Base-by-base conservation (phyloP, 345 rosid genomes). In the Fremontodendron californicum region DNA sequence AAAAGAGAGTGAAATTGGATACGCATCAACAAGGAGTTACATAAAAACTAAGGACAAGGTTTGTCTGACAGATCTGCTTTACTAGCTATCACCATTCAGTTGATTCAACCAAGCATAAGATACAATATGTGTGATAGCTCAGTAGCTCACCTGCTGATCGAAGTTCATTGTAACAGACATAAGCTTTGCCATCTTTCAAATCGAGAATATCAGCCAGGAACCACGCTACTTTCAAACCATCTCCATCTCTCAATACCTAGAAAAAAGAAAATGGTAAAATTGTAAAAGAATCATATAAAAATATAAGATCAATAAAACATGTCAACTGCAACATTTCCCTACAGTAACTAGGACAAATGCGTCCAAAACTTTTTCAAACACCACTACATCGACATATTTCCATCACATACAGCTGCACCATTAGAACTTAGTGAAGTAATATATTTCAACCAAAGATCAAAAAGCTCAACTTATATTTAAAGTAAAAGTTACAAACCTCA, bases 191-290 rank as follows among this genome's bases (percentile, higher is more conserved):
- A 85, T 90, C 96, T 84, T 85, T 85, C 79, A 94, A 79, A 81
- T 86, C 81, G 81, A 90, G 74, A 54, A 94, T 90, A 74, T 84
- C 85, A 60, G 97, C 99, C 1, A 86, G 73, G 85, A 88, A 94
- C 99, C 99, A 96, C 54, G 93, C 93, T 9, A 87, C 87, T 85
- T 87, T 89, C 75, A 82, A 80, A 76, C 88, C 89, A 85, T 79
- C 77, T 37, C 89, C 91, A 78, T 91, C 92, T 85, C 89, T 92
- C 80, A 87, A 91, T 86, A 94, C 95, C 99, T 96, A 58, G 46
- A 43, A 40, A 19, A 64, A 15, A 76, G 48, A 49, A 68, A 48
- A 57, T 35, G 9, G 68, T 40, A 65, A 72, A 65, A 37, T 48
- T n/a, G 57, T 64, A 31, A 35, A 55, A 15, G 67, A 75, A 75